A percentile compares a stretch with the other conserved stretches of the same genome.
Conservation (phyloP, 1,139 yeast genomes). For the Saccharomyces hybrid region DNA sequence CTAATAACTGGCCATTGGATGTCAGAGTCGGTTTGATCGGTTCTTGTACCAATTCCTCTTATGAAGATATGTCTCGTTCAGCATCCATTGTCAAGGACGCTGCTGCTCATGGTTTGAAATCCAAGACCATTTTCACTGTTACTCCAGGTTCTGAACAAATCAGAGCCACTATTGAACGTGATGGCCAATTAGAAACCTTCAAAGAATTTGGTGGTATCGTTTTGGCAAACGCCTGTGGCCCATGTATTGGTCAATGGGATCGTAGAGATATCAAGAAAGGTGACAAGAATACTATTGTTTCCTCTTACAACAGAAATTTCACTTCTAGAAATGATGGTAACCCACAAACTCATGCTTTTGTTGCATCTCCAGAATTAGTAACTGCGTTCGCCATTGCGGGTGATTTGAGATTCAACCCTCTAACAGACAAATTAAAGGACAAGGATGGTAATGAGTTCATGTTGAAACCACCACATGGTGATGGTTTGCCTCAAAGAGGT, state of each 20-base stretch:
- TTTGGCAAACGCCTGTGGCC: conserved; percentile 98
- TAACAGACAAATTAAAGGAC: conserved; percentile 90
- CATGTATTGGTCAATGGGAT: conserved; percentile 99
- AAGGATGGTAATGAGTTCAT: conserved; percentile 93
- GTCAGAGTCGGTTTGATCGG: conserved; percentile 96
- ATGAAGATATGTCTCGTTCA: conserved; percentile 97
- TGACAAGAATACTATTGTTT: conserved; percentile 95
- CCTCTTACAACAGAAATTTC: conserved; percentile 98
- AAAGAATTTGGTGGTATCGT: conserved; percentile 92
- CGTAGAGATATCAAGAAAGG: conserved; percentile 96
- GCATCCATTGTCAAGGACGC: conserved; percentile 92
- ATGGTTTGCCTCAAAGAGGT: conserved; percentile 87
- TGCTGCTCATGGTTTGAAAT: conserved; percentile 78
- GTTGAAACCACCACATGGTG: conserved; percentile 84
- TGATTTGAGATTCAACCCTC: conserved; percentile 96
- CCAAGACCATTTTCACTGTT: conserved; percentile 86
- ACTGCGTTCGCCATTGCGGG: conserved; percentile 96
- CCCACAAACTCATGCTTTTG: conserved; percentile 96
- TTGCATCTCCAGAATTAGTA: conserved; percentile 96
- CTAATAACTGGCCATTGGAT: conserved; percentile 89
- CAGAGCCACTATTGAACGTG: conserved; percentile 97
- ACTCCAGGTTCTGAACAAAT: conserved; percentile 99
- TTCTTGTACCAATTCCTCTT: conserved; percentile 98
- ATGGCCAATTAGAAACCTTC: conserved; percentile 86
- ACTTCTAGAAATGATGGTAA: conserved; percentile 98